phyloP scores from a whole-genome alignment of 495 filamentous ascomycete species.

The Trichoderma orchidacearum region DNA sequence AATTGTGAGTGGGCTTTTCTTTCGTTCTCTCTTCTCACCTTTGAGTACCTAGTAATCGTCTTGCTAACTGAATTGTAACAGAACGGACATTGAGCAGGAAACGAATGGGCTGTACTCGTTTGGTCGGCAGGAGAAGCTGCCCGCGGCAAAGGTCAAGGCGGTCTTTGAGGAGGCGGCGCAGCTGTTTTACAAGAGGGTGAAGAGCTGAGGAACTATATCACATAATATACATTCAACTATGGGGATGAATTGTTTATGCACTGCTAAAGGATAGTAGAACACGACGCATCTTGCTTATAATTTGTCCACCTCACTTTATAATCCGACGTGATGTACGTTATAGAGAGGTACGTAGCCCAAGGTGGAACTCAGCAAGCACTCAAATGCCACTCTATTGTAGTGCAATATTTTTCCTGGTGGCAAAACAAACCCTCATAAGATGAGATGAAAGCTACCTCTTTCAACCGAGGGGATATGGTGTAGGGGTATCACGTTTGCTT shows the following conservation, averaged over 20 bases:
- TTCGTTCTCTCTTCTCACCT: too few species aligned
- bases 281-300: too few species aligned
- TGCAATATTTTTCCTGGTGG: not conserved
- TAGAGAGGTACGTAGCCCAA: too few species aligned
- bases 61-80: conserved; percentile 3
- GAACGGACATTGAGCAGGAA: conserved; percentile 49
- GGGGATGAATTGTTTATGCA: too few species aligned
- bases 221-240: too few species aligned
- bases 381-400: too few species aligned
- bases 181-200: conserved; percentile 12
- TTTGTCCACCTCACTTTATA: too few species aligned
- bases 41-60: not conserved
- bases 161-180: conserved; percentile 15
- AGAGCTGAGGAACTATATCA: not conserved
- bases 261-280: too few species aligned
- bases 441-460: not conserved
- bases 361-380: too few species aligned
- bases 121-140: conserved; percentile 36
- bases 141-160: conserved; percentile 15
- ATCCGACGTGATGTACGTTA: too few species aligned
- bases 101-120: conserved; percentile 52
- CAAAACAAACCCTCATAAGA: not conserved
- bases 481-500: conserved; percentile 1
- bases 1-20: conserved; percentile 13
- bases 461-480: not conserved